Conservation (phyloP, 2,329 filamentous ascomycete species). For the Trichoderma sp. region DNA sequence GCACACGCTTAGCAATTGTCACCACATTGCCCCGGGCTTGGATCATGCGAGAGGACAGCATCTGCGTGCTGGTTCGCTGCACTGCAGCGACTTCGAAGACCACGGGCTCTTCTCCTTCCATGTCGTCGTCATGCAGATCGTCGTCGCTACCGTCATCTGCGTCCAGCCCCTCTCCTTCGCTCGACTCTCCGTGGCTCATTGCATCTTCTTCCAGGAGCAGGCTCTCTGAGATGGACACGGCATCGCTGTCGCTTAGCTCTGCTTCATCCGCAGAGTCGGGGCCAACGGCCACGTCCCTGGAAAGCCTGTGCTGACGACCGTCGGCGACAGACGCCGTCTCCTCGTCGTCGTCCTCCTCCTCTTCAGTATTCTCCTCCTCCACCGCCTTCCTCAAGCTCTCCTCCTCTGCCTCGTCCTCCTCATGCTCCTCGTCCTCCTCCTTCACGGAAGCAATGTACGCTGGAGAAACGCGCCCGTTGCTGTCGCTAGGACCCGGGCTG, state of each 20-base stretch:
- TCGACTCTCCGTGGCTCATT: constrained; percentile 34
- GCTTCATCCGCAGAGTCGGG: constrained; percentile 34
- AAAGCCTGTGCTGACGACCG: constrained; percentile 47
- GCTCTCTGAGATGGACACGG: constrained; percentile 20
- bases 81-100: constrained; percentile 68
- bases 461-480: constrained; percentile 46
- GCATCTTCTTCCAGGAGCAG: constrained; percentile 29
- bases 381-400: constrained; percentile 30
- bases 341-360: constrained; percentile 48
- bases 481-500: constrained; percentile 57
- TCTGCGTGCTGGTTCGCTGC: constrained; percentile 57
- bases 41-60: constrained; percentile 66
- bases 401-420: constrained; percentile 62
- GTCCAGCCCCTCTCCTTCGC: constrained; percentile 25
- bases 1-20: constrained; percentile 77
- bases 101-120: constrained; percentile 64
- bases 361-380: background rate
- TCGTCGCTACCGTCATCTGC: constrained; percentile 32
- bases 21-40: constrained; percentile 77
- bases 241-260: constrained; percentile 25
- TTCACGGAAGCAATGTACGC: constrained; percentile 42
- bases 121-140: constrained; percentile 45
- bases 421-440: constrained; percentile 57
- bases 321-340: constrained; percentile 55
- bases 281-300: constrained; percentile 36